Percentiles rank a stretch among this genome's conserved stretches.
These are phyloP conservation scores for Nelumbo lutea DNA, from an alignment of 164 flowering plant genomes.

Conservation along the genomic window DNA sequence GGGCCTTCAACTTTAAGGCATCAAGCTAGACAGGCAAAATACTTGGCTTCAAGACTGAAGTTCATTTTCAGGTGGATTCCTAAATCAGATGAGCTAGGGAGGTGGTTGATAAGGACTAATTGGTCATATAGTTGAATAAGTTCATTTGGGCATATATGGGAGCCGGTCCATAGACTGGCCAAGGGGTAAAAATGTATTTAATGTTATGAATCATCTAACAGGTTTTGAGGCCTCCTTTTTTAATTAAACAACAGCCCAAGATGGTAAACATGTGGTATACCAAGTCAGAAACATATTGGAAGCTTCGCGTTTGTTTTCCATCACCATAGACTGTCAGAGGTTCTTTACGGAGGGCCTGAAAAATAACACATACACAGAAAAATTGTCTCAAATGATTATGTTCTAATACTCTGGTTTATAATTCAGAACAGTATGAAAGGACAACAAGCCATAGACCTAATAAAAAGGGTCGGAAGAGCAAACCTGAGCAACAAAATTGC, in stretches of 20 bases:
- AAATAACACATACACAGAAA: constrained; percentile 5
- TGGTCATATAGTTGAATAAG: too few relatives aligned
- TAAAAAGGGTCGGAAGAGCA: not conserved
- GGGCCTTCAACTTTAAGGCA: too few relatives aligned
- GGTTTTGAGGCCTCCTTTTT: too few relatives aligned
- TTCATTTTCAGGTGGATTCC: too few relatives aligned
- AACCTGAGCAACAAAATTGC: constrained; percentile 97
- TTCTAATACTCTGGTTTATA: not conserved
- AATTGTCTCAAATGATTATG: not conserved
- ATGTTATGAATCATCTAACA: too few relatives aligned
- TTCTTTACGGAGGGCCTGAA: constrained; percentile 79
- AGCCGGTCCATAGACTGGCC: too few relatives aligned
- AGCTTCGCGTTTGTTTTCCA: constrained; percentile 94
- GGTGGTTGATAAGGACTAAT: too few relatives aligned
- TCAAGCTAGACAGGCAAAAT: too few relatives aligned
- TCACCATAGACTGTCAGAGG: constrained; percentile 93
- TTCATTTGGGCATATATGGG: too few relatives aligned
- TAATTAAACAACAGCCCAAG: not conserved
- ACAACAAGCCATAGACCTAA: constrained; percentile 1
- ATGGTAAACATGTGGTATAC: constrained; percentile 27
- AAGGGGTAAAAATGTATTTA: too few relatives aligned
- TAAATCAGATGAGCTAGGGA: too few relatives aligned
- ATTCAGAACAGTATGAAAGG: not conserved
- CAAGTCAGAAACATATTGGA: constrained; percentile 90
- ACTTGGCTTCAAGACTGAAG: too few relatives aligned